Evolutionary conservation across 1,139 yeast species (phyloP).

Genomic region (Yamadazyma diospyri): DNA sequence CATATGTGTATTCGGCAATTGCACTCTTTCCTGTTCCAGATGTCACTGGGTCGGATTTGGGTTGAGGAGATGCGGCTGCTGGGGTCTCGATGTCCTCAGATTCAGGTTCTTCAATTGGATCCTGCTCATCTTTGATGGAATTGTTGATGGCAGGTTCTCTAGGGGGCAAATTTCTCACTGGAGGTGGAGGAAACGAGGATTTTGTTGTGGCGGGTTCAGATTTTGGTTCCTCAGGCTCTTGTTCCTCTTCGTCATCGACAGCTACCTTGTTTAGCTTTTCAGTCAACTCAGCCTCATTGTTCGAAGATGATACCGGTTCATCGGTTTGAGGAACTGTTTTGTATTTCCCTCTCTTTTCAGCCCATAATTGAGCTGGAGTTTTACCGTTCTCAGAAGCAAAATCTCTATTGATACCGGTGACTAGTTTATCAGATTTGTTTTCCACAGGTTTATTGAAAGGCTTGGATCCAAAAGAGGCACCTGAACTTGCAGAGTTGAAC

Average conservation of each 20-base stretch:
- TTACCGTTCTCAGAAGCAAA: constrained; percentile 75
- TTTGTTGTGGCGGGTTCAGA: constrained; percentile 13
- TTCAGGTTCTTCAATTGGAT: constrained; percentile 17
- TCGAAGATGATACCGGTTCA: constrained; percentile 14
- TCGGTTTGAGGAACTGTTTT: constrained; percentile 37
- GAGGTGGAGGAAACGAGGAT: constrained; percentile 18
- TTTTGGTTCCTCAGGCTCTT: constrained; percentile 11
- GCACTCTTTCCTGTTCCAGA: constrained; percentile 31
- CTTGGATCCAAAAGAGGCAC: constrained; percentile 54
- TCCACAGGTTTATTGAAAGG: constrained; percentile 36
- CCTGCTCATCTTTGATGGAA: constrained; percentile 10
- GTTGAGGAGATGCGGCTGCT: constrained; percentile 14
- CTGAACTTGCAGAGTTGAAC: constrained; percentile 26
- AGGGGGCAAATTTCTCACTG: constrained; percentile 21
- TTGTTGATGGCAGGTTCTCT: constrained; percentile 9
- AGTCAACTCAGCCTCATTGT: constrained; percentile 15
- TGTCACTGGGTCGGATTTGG: constrained; percentile 8
- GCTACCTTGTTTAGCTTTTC: constrained; percentile 17
- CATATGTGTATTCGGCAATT: constrained; percentile 63
- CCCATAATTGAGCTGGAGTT: constrained; percentile 96
- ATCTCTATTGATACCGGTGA: constrained; percentile 68
- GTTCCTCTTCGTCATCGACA: constrained; percentile 9
- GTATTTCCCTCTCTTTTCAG: constrained; percentile 76
- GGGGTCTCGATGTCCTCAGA: constrained; percentile 7
- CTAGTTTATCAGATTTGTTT: constrained; percentile 40